phyloP scores from a whole-genome alignment of 2,329 filamentous ascomycete genomes.

The Fusarium avenaceum region DNA sequence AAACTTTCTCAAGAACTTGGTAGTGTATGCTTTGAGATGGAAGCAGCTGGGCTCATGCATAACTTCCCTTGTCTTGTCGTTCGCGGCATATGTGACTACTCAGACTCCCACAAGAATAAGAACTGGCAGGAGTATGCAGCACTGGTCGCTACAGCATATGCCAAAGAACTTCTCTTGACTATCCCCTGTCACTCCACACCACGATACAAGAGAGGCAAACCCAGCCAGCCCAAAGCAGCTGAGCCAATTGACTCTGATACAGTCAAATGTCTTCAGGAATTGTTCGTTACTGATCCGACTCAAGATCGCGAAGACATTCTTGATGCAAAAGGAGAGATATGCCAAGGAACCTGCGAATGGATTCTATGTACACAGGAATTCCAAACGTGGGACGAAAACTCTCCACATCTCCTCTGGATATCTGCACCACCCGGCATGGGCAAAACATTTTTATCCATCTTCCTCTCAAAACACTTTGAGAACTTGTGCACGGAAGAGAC shows the following conservation, averaged over 20 bases:
- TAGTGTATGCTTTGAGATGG: constrained; percentile 50
- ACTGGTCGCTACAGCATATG: rapidly evolving
- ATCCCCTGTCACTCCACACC: rapidly evolving
- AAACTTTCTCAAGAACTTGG: constrained; percentile 25
- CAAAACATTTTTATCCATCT: not conserved
- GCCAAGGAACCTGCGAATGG: not conserved
- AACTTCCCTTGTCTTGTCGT: constrained; percentile 53
- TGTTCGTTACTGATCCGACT: not conserved
- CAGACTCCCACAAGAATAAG: not conserved
- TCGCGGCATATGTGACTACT: constrained; percentile 58
- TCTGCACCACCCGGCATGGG: not conserved
- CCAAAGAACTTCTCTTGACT: not conserved
- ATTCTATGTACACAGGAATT: rapidly evolving
- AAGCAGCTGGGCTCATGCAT: constrained; percentile 47
- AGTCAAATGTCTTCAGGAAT: rapidly evolving
- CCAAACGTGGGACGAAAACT: rapidly evolving
- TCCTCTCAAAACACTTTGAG: not conserved
- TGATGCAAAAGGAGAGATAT: not conserved
- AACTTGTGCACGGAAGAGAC: rapidly evolving
- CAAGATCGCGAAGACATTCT: not conserved
- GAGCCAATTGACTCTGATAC: rapidly evolving
- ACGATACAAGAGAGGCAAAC: rapidly evolving
- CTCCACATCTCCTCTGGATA: not conserved
- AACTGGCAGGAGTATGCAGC: not conserved
- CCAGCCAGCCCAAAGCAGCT: rapidly evolving